A percentile compares a stretch with the other conserved stretches of the same genome.
Evolutionary conservation across 108 stramenopile genomes (phyloP).

Genomic region (Nitzschia sp.): DNA sequence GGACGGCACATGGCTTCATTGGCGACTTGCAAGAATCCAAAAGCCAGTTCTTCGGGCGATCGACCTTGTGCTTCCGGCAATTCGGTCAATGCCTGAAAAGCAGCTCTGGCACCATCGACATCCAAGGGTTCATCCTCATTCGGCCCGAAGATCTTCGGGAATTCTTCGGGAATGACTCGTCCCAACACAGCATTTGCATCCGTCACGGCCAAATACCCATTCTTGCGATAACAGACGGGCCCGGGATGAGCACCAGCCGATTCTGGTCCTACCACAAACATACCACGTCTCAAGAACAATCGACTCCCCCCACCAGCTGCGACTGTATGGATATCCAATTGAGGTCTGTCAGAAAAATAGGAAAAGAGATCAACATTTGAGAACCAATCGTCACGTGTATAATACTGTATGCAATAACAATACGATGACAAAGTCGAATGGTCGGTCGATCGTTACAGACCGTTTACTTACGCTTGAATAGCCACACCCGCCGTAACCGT

Average conservation of each 20-base stretch:
- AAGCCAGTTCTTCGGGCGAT: slow-evolving; percentile 88
- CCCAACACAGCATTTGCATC: slow-evolving; percentile 98
- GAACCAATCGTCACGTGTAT: not conserved
- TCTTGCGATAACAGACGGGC: slow-evolving; percentile 98
- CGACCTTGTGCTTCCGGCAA: slow-evolving; percentile 66
- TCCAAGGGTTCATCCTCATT: slow-evolving; percentile 96
- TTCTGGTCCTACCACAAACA: slow-evolving; percentile 97
- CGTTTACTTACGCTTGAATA: slow-evolving; percentile 69
- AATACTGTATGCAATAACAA: not conserved
- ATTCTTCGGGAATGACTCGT: slow-evolving; percentile 87
- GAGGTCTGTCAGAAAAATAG: slow-evolving; percentile 58
- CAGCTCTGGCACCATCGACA: slow-evolving; percentile 77
- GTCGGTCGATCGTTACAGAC: too few species aligned
- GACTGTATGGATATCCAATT: slow-evolving; percentile 98
- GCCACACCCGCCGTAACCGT: slow-evolving; percentile 95
- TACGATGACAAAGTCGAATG: too few species aligned
- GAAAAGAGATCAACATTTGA: not conserved
- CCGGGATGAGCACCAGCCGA: slow-evolving; percentile 97
- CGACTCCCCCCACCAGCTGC: slow-evolving; percentile 93
- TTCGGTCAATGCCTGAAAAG: slow-evolving; percentile 77
- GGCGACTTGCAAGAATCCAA: slow-evolving; percentile 96
- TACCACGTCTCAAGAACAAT: slow-evolving; percentile 86
- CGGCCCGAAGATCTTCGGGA: slow-evolving; percentile 96
- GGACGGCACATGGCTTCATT: slow-evolving; percentile 99
- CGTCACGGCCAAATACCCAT: slow-evolving; percentile 95